Percentiles rank a stretch among this genome's conserved stretches.
Evolutionary conservation across 2,329 filamentous ascomycete species (phyloP).

Genomic region (Colletotrichum orbiculare): DNA sequence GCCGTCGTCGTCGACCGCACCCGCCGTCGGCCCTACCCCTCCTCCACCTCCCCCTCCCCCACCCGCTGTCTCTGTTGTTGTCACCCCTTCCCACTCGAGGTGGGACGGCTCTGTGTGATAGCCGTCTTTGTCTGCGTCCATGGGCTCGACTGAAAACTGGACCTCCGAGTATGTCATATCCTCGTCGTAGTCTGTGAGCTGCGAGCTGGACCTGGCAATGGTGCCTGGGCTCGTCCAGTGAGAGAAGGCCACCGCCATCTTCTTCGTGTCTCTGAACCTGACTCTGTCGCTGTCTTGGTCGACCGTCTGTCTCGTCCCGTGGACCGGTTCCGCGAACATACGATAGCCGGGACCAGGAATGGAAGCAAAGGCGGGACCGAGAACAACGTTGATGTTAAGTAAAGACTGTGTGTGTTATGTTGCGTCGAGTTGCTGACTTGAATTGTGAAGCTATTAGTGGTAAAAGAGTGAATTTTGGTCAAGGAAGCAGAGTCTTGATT

Average conservation of each 20-base stretch:
- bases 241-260: slow-evolving; percentile 36
- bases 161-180: slow-evolving; percentile 32
- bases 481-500: slow-evolving; percentile 10
- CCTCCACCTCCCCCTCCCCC: slow-evolving; percentile 5
- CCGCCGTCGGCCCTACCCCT: slow-evolving; percentile 16
- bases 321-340: slow-evolving; percentile 29
- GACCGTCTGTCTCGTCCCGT: slow-evolving; percentile 14
- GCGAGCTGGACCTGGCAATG: slow-evolving; percentile 31
- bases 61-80: slow-evolving; percentile 15
- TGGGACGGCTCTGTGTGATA: slow-evolving; percentile 28
- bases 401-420: slow-evolving; percentile 10
- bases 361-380: slow-evolving; percentile 6
- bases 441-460: slow-evolving; percentile 15
- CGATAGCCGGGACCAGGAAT: slow-evolving; percentile 17
- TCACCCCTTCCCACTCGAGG: slow-evolving; percentile 28
- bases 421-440: slow-evolving; percentile 5
- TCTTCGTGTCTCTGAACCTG: slow-evolving; percentile 17
- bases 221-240: slow-evolving; percentile 35
- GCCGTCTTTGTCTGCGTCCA: slow-evolving; percentile 35
- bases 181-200: slow-evolving; percentile 27
- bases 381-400: slow-evolving; percentile 13
- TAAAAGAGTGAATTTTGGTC: slow-evolving; percentile 7
- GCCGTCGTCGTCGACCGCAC: slow-evolving; percentile 23
- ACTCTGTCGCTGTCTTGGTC: slow-evolving; percentile 10
- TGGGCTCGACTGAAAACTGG: slow-evolving; percentile 35